Evolutionary conservation across 2,329 filamentous ascomycete genomes (phyloP), one percentile per base, ranked within the genome.

Genomic region (Aureobasidium melanogenum): DNA sequence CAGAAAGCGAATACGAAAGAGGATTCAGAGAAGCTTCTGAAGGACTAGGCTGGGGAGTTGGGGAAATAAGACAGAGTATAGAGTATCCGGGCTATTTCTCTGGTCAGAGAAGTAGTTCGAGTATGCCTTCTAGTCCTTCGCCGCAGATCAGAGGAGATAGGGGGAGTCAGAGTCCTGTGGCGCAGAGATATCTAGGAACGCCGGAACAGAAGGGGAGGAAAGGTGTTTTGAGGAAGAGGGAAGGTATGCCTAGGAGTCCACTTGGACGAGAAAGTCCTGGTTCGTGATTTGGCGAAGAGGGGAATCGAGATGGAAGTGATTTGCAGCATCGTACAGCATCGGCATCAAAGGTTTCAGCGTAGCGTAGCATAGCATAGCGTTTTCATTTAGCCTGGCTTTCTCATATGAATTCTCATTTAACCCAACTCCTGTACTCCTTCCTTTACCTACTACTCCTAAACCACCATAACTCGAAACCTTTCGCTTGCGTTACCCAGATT

Each of bases 41-140:
- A 28, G 24, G 34, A 5, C n/a, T 38, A 6, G 36, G 39, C 2
- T 41, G 19, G n/a, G 6, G 22, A 2, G 15, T 1, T 15, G 32
- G 26, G 2, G 38, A 14, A 10, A 30, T 32, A 5, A 41, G 39
- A 15, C 34, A 57, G 28, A 54, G 58, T 43, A 52, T 57, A 22
- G 50, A 62, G 41, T 52, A 55, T 26, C 28, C 61, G 1, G 46
- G 56, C 0, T 60, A 51, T 19, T 60, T 50, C 8, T 60, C 46
- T 5, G 44, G 46, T 6, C 26, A 32, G 15, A 14, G 38, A 6
- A 46, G 54, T 4, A 57, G 54, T 28, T 36, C 26, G 22, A 24
- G 39, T 36, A 46, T 52, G 61, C 61, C 58, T 63, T 69, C 64
- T 64, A 70, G 56, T 67, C 68, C 55, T 65, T 69, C 32, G 59